A percentile compares a stretch with the other conserved stretches of the same genome.
Evolutionary conservation across 2,329 filamentous ascomycete genomes (phyloP).

Genomic region (Teratosphaeria pseudoeucalypti): DNA sequence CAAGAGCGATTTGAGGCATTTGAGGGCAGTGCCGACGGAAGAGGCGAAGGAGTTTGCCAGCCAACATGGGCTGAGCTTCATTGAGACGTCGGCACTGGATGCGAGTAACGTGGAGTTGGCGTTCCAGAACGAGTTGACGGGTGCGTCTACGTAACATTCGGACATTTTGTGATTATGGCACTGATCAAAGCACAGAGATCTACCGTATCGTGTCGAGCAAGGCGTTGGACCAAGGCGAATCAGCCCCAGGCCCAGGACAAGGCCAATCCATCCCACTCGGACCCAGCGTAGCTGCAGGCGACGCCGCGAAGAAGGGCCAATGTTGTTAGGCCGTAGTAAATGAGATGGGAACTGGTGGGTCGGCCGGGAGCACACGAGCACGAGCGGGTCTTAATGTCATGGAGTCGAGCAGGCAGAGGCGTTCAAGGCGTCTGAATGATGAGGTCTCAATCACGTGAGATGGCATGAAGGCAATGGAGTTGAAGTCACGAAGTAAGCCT

Average conservation of each 20-base stretch:
- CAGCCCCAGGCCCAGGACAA: slow-evolving; percentile 61
- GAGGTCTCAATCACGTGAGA: neutral
- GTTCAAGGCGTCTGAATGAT: neutral
- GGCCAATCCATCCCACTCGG: slow-evolving; percentile 70
- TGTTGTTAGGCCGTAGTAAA: slow-evolving; percentile 52
- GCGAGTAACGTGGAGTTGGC: slow-evolving; percentile 98
- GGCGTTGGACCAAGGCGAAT: slow-evolving; percentile 82
- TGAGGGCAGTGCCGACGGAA: slow-evolving; percentile 92
- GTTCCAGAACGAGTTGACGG: slow-evolving; percentile 98
- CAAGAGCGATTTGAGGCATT: slow-evolving; percentile 99
- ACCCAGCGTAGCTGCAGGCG: slow-evolving; percentile 74
- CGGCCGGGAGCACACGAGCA: neutral
- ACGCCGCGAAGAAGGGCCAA: slow-evolving; percentile 67
- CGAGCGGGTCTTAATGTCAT: neutral
- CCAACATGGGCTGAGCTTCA: slow-evolving; percentile 63
- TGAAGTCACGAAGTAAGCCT: neutral
- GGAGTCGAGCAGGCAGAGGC: neutral
- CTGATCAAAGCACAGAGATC: slow-evolving; percentile 59
- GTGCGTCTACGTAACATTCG: slow-evolving; percentile 42
- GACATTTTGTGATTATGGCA: neutral
- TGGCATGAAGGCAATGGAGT: neutral
- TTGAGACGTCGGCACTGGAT: slow-evolving; percentile 96
- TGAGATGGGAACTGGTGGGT: neutral
- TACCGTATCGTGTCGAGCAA: slow-evolving; percentile 99
- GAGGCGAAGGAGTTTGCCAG: slow-evolving; percentile 97